phyloP scores from a whole-genome alignment of 495 filamentous ascomycete genomes.

The Penicillium coffeae region DNA sequence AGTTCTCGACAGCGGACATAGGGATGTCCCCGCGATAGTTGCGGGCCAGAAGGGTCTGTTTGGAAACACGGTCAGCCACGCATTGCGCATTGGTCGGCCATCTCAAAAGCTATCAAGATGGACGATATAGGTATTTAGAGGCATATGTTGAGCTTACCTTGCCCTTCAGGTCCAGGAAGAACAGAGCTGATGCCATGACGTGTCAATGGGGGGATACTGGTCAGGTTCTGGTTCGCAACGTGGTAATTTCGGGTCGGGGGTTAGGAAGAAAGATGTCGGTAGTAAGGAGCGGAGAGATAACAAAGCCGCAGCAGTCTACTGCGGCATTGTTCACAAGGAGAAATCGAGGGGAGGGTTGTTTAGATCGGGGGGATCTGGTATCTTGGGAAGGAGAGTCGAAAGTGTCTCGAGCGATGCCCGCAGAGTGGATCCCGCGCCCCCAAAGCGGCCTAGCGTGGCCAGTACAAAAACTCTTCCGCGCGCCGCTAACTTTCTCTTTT shows the following conservation, averaged over 20 bases:
- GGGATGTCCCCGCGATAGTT: slow-evolving; percentile 99
- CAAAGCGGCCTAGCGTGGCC: slow-evolving; percentile 32
- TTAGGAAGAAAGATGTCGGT: not conserved
- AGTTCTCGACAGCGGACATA: slow-evolving; percentile 99
- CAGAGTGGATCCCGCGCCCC: slow-evolving; percentile 10
- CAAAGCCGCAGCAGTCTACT: slow-evolving; percentile 15
- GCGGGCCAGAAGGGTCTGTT: slow-evolving; percentile 90
- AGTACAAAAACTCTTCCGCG: slow-evolving; percentile 25
- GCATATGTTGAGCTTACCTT: slow-evolving; percentile 59
- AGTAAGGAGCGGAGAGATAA: slow-evolving; percentile 3
- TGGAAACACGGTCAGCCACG: not conserved
- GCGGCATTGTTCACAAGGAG: slow-evolving; percentile 9
- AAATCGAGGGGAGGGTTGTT: not conserved
- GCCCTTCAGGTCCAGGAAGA: slow-evolving; percentile 99
- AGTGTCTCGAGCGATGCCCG: slow-evolving; percentile 8
- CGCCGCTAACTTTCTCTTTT: slow-evolving; percentile 35
- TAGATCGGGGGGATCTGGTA: not conserved
- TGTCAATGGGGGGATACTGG: slow-evolving; percentile 17
- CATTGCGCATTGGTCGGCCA: slow-evolving; percentile 1
- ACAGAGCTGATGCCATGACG: slow-evolving; percentile 93
- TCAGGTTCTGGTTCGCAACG: slow-evolving; percentile 1
- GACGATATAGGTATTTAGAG: not conserved
- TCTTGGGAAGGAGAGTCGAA: slow-evolving; percentile 1
- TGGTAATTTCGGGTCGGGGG: slow-evolving; percentile 9
- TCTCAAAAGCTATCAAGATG: not conserved